Evolutionary conservation across 192 early-diverging fungal genomes (phyloP), one percentile per base, ranked within the genome.

Genomic region (Coemansia sp.): DNA sequence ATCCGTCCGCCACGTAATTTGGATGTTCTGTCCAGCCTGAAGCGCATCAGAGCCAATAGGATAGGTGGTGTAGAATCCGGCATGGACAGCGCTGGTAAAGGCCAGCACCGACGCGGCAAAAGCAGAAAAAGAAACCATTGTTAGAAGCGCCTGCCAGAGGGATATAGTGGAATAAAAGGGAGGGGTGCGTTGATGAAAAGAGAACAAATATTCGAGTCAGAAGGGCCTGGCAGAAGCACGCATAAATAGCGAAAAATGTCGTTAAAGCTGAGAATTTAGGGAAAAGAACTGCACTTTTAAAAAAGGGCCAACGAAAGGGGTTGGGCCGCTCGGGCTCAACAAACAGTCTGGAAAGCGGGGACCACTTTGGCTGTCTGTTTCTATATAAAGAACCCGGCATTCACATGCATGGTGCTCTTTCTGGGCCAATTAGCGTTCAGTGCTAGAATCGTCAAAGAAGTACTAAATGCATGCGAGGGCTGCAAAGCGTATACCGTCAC

Each of bases 1-100:
- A 23, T 70, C 58, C 20, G 77, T 26, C 40, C 17, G 64, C 77
- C 77, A 80, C 38, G 14, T 52, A 37, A 80, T 80, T 48, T 54
- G 65, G 64, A 80, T 80, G n/a, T 56, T 56, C 68, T 80, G 77
- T 8, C 68, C 68, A n/a, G 77, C 57, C 25, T 15, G 54, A 60
- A 80, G 57, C 22, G 60, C 38, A 44, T 71, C 68, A 38, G 67
- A 57, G 64, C 77, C 77, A 21, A 80, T 60, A 10, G 77, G 77
- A 51, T 80, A 80, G 5, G 77, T 80, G 71, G 77, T 73, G 65
- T 80, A 80, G 66, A 74, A 80, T 50, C 75, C 75, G 19, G 75
- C 75, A 19, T 65, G 59, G 59, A 65, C 75, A n/a, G 69, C 62
- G 62, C 69, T 57, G 46, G 64, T 55, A 54, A 78, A 50, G 15